Evolutionary conservation across 805 yeast genomes (phyloP).

Genomic region (Wickerhamiella bombiphila): DNA sequence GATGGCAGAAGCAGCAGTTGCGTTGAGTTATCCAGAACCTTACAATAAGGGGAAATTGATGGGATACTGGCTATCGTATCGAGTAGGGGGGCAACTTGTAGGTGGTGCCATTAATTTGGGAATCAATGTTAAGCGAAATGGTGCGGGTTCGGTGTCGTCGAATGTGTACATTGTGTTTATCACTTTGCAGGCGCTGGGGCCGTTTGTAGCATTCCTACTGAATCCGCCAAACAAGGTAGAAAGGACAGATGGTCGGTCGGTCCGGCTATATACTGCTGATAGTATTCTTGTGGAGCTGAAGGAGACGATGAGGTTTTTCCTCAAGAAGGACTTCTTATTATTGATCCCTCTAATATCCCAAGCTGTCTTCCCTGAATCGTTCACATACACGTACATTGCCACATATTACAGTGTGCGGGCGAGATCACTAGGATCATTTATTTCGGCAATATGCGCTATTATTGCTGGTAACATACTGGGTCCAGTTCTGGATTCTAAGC

Average conservation of each 20-base stretch:
- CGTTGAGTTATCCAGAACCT: constrained; percentile 18
- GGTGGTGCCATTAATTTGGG: constrained; percentile 19
- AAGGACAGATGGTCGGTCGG: constrained; percentile 20
- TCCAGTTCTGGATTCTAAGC: constrained; percentile 30
- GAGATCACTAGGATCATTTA: constrained; percentile 38
- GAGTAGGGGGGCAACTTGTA: constrained; percentile 14
- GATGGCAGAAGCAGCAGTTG: constrained; percentile 18
- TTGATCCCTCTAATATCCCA: constrained; percentile 10
- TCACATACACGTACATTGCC: constrained; percentile 9
- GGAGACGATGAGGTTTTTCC: constrained; percentile 8
- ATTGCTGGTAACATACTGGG: constrained; percentile 27
- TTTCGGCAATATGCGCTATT: constrained; percentile 42
- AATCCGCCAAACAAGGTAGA: constrained; percentile 17
- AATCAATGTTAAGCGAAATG: constrained; percentile 5
- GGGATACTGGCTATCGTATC: constrained; percentile 15
- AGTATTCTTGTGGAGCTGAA: constrained; percentile 4
- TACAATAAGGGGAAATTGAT: constrained; percentile 12
- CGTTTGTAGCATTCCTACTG: constrained; percentile 13
- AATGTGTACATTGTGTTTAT: constrained; percentile 13
- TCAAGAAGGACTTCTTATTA: constrained; percentile 6
- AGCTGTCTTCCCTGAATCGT: constrained; percentile 12
- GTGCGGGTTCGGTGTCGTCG: constrained; percentile 10
- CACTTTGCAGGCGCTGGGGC: constrained; percentile 14
- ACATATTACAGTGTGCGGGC: constrained; percentile 40
- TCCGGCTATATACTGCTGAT: constrained; percentile 6